A percentile compares a stretch with the other conserved stretches of the same genome.
Evolutionary conservation across 768 basidiomycete species (phyloP).

Genomic region (Lactarius deliciosus): DNA sequence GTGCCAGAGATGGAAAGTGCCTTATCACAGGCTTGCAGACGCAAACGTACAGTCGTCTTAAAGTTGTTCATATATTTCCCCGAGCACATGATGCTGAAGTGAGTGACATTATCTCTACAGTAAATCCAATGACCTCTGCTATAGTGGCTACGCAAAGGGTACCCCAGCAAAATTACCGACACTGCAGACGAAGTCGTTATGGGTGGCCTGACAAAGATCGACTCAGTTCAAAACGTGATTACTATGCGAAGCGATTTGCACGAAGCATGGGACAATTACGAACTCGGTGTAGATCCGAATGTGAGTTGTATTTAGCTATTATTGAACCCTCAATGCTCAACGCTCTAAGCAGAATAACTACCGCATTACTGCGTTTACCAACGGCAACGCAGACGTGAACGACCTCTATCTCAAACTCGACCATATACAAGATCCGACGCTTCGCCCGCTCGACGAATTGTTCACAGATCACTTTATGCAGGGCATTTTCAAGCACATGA

Average conservation of each 20-base stretch:
- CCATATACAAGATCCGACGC: slow-evolving; percentile 12
- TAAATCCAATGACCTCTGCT: background rate
- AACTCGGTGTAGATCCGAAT: slow-evolving; percentile 11
- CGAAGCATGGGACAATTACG: slow-evolving; percentile 13
- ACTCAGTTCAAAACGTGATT: slow-evolving; percentile 7
- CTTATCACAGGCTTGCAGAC: slow-evolving; percentile 5
- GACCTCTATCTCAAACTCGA: background rate
- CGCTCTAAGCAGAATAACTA: slow-evolving; percentile 3
- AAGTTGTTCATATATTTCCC: slow-evolving; percentile 16
- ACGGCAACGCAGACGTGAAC: slow-evolving; percentile 8
- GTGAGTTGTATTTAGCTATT: background rate
- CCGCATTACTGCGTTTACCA: slow-evolving; percentile 10
- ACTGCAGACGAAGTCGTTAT: background rate
- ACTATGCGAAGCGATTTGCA: slow-evolving; percentile 7
- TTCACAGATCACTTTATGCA: slow-evolving; percentile 17
- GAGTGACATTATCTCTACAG: background rate
- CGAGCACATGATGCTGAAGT: slow-evolving; percentile 10
- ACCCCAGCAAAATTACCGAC: slow-evolving; percentile 7
- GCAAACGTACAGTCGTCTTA: slow-evolving; percentile 5
- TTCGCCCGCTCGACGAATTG: slow-evolving; percentile 18
- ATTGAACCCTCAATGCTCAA: background rate
- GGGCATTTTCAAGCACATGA: slow-evolving; percentile 9
- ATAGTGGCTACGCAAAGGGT: slow-evolving; percentile 12
- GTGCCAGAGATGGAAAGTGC: background rate
- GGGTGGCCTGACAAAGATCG: slow-evolving; percentile 2